Evolutionary conservation across 306 rosid genomes (phyloP).

Genomic region (Sphenostylis stenocarpa): DNA sequence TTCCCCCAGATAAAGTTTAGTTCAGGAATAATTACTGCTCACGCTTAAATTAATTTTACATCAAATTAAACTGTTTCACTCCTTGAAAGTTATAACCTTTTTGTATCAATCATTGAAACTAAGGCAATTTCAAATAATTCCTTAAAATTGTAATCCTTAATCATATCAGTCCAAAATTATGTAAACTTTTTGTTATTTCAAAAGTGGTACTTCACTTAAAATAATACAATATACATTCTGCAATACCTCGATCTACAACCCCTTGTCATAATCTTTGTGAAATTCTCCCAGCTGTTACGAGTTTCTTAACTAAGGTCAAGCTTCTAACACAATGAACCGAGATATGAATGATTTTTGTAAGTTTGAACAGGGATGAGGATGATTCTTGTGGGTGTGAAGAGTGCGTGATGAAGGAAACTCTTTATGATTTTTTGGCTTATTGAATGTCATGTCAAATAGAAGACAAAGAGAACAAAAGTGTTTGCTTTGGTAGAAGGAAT

Average conservation of each 20-base stretch:
- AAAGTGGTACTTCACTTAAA: too few species aligned
- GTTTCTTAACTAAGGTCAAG: neutral
- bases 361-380: constrained; percentile 1
- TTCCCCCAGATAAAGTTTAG: neutral
- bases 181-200: too few species aligned
- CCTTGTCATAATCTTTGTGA: neutral
- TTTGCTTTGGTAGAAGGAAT: constrained; percentile 33
- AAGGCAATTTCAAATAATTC: neutral
- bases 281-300: neutral
- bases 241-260: neutral
- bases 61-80: neutral
- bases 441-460: constrained; percentile 31
- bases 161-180: neutral
- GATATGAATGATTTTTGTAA: neutral
- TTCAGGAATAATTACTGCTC: neutral
- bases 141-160: neutral
- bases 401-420: neutral
- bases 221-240: neutral
- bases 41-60: neutral
- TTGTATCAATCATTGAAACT: too few species aligned
- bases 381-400: constrained; percentile 9
- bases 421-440: neutral
- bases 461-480: constrained; percentile 34
- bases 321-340: neutral
- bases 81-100: too few species aligned